Percentiles rank a stretch among this genome's conserved stretches.
Evolutionary conservation across 495 filamentous ascomycete genomes (phyloP).

Genomic region (Articulospora tetracladia): DNA sequence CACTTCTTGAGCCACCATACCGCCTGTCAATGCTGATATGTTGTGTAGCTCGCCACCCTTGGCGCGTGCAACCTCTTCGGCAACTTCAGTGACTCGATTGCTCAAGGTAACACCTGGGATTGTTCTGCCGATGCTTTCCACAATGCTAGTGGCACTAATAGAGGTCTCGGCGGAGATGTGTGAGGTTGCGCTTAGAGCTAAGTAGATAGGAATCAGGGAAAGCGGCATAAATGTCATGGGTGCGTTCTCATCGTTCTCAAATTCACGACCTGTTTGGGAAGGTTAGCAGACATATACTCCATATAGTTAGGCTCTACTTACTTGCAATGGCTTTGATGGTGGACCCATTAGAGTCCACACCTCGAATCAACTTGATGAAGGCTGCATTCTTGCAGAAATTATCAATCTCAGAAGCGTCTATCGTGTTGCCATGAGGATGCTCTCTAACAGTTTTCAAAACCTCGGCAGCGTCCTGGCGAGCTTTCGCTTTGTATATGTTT

Average conservation of each 20-base stretch:
- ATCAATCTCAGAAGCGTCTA: conserved; percentile 77
- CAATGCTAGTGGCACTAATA: conserved; percentile 41
- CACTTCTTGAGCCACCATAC: conserved; percentile 90
- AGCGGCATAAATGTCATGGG: conserved; percentile 37
- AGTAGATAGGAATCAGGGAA: conserved; percentile 73
- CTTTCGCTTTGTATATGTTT: conserved; percentile 90
- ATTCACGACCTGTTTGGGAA: conserved; percentile 14
- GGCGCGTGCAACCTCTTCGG: conserved; percentile 67
- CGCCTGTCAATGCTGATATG: conserved; percentile 84
- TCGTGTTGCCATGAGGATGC: conserved; percentile 46
- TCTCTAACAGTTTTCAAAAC: conserved; percentile 66
- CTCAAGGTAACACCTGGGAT: conserved; percentile 41
- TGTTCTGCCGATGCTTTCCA: conserved; percentile 34
- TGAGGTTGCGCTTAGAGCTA: conserved; percentile 64
- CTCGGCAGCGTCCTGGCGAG: conserved; percentile 73
- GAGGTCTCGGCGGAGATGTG: conserved; percentile 38
- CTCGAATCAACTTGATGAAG: conserved; percentile 76
- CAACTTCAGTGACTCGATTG: conserved; percentile 46
- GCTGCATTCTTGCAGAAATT: conserved; percentile 94
- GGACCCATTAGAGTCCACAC: conserved; percentile 36
- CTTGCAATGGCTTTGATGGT: conserved; percentile 18
- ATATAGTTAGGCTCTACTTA: conserved; percentile 4
- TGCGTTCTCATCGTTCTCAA: conserved; percentile 29
- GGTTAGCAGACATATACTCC: neutral
- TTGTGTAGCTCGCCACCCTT: conserved; percentile 91